Base-by-base conservation (phyloP, 768 basidiomycete genomes). In the Phlebiopsis gigantea region DNA sequence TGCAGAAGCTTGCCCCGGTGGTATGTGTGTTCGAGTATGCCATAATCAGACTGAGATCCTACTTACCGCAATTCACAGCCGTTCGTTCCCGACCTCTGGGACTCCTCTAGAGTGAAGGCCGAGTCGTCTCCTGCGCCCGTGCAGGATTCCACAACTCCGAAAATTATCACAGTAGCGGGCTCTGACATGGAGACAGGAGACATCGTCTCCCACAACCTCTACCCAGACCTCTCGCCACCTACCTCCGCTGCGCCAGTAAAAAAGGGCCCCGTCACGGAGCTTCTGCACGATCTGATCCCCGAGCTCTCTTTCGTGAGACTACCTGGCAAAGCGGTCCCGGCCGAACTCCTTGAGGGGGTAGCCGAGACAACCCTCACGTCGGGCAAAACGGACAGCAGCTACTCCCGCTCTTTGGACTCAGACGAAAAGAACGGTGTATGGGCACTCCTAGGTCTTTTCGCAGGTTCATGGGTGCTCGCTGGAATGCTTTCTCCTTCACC, bases 81-180 rank as follows among this genome's bases (percentile, higher is more conserved):
- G 9, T 79, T 78, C 65, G 65, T 77, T 1, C 79, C 78, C 30
- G 84, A 87, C 72, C 77, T 82, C 62, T 85, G 80, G 78, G 71
- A 77, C 41, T 79, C 83, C 0, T 74, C 76, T n/a, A 69, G 68
- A 12, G 60, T 71, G 44, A 68, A 76, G 62, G 63, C 69, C 44
- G 42, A 68, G 42, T 31, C 60, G 57, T 57, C 62, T 12, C 68
- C 67, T 31, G 53, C 62, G 21, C 57, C 59, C n/a, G 53, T 57
- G 7, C 61, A 70, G 29, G 63, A 67, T 8, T 59, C 69, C 12
- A 57, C 64, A 10, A 65, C 56, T 21, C 81, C 80, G 43, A 82
- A 81, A 65, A 68, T 85, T 55, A 68, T 80, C 39, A 75, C 81
- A 48, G 74, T 83, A 39, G 71, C 78, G 9, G 78, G 78, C 1